Base-by-base conservation (phyloP, 495 filamentous ascomycete species). In the Penicillium coffeae region DNA sequence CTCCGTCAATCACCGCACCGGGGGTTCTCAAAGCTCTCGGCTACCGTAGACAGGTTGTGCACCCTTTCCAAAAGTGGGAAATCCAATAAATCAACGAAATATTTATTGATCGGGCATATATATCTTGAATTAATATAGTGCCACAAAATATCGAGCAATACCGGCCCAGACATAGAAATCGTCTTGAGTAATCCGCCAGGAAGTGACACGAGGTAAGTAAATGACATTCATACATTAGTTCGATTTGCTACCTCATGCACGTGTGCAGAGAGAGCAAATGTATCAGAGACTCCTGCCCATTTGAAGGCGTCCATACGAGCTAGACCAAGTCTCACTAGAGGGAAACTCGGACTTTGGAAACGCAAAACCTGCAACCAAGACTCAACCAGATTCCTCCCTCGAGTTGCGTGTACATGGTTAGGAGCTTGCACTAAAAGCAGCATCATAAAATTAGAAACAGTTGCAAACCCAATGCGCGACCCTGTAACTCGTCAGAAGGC, bases 401-500 rank as follows among this genome's bases (percentile, higher is more conserved):
- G 62, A 0, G 48, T 33, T 4, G 63, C 67, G 44, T 64, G 67
- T 2, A 62, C 55, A n/a, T 25, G 37, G 27, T 56, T 65, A 1
- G 67, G 67, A 1, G 67, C 63, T 51, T 70, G 67, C 8, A 70
- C 56, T 3, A 70, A 50, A 3, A 70, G 54, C 8, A 70, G 38
- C 38, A 65, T 55, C n/a, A 64, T 48, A 33, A 67, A 70, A 27
- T 70, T 70, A 6, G 65, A 67, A 12, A 68, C 60, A 0, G 65
- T 67, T 7, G 67, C 67, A 37, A 70, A 70, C 8, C 63, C 58
- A 27, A 68, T 65, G 0, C 67, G 65, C 8, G 57, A 65, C 65
- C 67, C 67, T 70, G n/a, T 8, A 8, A 15, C 15, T 8, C 15
- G 5, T 10, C 5, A 42, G 10, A 32, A 48, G 2, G n/a, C 8